phyloP scores from a whole-genome alignment of 345 rosid species.

The Acer yangbiense region DNA sequence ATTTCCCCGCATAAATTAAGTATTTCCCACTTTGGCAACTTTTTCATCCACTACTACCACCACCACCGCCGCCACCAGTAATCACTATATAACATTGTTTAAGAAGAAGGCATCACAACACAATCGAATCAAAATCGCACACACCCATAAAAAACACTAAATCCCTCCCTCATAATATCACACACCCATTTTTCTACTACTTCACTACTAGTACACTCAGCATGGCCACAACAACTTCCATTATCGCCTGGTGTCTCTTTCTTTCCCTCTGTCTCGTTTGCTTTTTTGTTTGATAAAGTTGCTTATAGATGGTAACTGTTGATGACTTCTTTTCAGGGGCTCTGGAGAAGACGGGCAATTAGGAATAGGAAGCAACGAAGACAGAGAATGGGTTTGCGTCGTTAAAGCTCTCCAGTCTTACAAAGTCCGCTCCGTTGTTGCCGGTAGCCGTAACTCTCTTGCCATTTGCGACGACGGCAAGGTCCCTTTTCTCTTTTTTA shows the following conservation, averaged over 20 bases:
- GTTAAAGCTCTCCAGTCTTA: conserved; percentile 69
- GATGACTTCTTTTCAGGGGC: conserved; percentile 56
- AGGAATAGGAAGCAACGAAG: conserved; percentile 83
- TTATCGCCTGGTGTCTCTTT: conserved; percentile 48
- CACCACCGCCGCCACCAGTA: no score
- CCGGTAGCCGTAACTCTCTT: conserved; percentile 97
- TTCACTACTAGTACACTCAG: not conserved
- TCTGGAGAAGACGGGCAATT: conserved; percentile 97
- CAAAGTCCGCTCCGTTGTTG: conserved; percentile 81
- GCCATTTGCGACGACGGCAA: conserved; percentile 96
- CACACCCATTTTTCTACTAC: no score
- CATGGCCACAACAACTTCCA: conserved; percentile 47
- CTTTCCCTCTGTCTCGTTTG: conserved; percentile 11
- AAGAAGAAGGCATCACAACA: no score
- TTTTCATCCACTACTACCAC: no score
- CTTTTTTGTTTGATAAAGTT: not conserved
- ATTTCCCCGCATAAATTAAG: no score
- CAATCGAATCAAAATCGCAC: no score
- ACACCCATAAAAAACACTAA: no score
- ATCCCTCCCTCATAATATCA: no score
- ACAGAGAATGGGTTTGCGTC: conserved; percentile 74
- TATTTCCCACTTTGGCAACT: no score
- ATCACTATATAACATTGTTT: no score
- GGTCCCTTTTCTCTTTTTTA: conserved; percentile 38
- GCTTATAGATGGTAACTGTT: not conserved